Base-by-base conservation (phyloP, 2,329 filamentous ascomycete species). In the Pseudogymnoascus sp. region DNA sequence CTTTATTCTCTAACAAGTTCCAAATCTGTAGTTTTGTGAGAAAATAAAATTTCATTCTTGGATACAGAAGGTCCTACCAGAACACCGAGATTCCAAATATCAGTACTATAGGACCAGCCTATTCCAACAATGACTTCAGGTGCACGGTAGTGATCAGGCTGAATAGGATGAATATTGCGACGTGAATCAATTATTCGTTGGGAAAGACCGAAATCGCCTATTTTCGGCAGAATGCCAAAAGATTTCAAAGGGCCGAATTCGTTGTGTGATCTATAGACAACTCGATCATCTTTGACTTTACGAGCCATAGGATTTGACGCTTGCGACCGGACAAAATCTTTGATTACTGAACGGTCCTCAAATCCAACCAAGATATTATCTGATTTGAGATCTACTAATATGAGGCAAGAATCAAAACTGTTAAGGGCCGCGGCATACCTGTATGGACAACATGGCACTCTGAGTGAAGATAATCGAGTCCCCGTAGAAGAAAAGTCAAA, bases 1-100 rank as follows among this genome's bases (percentile, higher is more conserved):
- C 45, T 29, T 23, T 66, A 11, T 34, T 40, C 59, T 67, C 65
- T 10, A 66, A 40, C 40, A 66, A 42, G 26, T 60, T 64, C 65
- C 64, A 67, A 62, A 66, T 21, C 61, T 66, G 26, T 63, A 26
- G 6, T 57, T 57, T n/a, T 21, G 18, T 12, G 45, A 14, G 21
- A n/a, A 26, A 31, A 26, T 40, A 40, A 18, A 8, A 40, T n/a
- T 5, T 37, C 34, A 8, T 63, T 6, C 61, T 21, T 63, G 34
- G 21, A 10, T 42, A 31, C 59, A 61, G 42, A 60, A 59, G 8
- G 64, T 21, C 67, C 62, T 68, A 69, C 68, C 67, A 70, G 39
- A 6, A 69, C 66, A 37, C 69, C 69, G 16, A 70, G 40, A 39
- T 67, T 71, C 69, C 69, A 71, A n/a, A 71, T 70, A 61, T 71